Evolutionary conservation across 2,329 filamentous ascomycete species (phyloP).

Genomic region (Talaromyces sp.): DNA sequence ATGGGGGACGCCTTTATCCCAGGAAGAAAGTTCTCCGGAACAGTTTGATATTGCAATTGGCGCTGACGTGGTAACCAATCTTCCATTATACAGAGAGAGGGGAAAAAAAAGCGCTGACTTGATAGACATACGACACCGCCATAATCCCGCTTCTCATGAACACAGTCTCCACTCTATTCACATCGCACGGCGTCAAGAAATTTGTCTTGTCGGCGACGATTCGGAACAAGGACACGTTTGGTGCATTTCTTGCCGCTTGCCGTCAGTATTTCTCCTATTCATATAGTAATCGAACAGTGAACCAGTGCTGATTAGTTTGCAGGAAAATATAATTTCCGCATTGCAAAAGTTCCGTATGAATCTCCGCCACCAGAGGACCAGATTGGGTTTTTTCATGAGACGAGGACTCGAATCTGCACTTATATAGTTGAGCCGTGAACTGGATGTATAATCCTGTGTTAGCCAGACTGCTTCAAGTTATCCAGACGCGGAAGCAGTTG

Average conservation of each 20-base stretch:
- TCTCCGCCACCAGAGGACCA: constrained; percentile 41
- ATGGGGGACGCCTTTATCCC: constrained; percentile 32
- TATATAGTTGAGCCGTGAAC: constrained; percentile 26
- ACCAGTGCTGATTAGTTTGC: background rate
- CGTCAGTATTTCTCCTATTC: constrained; percentile 40
- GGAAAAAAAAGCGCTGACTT: background rate
- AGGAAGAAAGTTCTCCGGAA: background rate
- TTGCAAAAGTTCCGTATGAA: constrained; percentile 37
- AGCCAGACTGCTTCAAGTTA: background rate
- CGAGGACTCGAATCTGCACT: constrained; percentile 32
- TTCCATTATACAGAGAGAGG: background rate
- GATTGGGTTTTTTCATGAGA: constrained; percentile 45
- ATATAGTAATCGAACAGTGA: background rate
- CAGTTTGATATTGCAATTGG: constrained; percentile 38
- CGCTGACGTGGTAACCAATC: constrained; percentile 35
- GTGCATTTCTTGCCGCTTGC: constrained; percentile 54
- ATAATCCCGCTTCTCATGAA: constrained; percentile 55
- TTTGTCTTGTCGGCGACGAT: constrained; percentile 59
- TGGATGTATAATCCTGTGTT: background rate
- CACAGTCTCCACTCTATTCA: constrained; percentile 54
- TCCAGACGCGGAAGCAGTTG: background rate
- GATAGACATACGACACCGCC: constrained; percentile 57
- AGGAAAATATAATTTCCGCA: constrained; percentile 32
- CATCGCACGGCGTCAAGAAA: constrained; percentile 46
- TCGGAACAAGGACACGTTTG: constrained; percentile 59